These are phyloP conservation scores for Colletotrichum falcatum DNA, from an alignment of 2,329 filamentous ascomycete species.

Conservation along the genomic window DNA sequence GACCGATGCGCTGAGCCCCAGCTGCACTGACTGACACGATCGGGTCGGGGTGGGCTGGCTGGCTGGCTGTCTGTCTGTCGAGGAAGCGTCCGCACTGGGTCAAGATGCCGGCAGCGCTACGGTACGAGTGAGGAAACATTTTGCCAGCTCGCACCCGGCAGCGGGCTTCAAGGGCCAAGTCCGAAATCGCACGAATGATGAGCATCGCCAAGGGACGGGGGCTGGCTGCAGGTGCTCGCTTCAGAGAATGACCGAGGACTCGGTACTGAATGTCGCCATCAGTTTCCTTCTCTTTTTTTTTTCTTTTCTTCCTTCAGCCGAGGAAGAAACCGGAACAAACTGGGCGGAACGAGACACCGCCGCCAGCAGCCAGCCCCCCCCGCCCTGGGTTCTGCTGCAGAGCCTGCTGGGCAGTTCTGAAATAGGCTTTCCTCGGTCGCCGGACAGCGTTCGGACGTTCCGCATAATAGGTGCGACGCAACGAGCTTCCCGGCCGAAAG, in stretches of 20 bases:
- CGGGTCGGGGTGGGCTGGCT: conserved; percentile 29
- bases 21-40: conserved; percentile 31
- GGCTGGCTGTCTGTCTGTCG: no score
- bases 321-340: conserved; percentile 27
- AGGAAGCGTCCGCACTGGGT: conserved; percentile 19
- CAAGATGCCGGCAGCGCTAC: conserved; percentile 29
- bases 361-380: conserved; percentile 12
- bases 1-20: conserved; percentile 25
- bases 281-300: no score
- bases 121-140: conserved; percentile 20
- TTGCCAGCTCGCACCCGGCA: conserved; percentile 13
- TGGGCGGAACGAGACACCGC: background rate
- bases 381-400: conserved; percentile 12
- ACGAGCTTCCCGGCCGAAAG: conserved; percentile 15
- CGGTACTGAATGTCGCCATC: conserved; percentile 14
- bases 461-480: conserved; percentile 22
- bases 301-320: conserved; percentile 26
- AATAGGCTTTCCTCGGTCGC: conserved; percentile 37
- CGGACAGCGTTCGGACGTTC: conserved; percentile 28
- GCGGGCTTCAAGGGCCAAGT: conserved; percentile 18
- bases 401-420: conserved; percentile 16
- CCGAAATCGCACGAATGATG: conserved; percentile 33
- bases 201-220: conserved; percentile 29
- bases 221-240: conserved; percentile 23
- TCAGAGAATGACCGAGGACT: background rate